A percentile compares a stretch with the other conserved stretches of the same genome.
phyloP scores from a whole-genome alignment of 2,329 filamentous ascomycete species.

The Colletotrichum sidae region DNA sequence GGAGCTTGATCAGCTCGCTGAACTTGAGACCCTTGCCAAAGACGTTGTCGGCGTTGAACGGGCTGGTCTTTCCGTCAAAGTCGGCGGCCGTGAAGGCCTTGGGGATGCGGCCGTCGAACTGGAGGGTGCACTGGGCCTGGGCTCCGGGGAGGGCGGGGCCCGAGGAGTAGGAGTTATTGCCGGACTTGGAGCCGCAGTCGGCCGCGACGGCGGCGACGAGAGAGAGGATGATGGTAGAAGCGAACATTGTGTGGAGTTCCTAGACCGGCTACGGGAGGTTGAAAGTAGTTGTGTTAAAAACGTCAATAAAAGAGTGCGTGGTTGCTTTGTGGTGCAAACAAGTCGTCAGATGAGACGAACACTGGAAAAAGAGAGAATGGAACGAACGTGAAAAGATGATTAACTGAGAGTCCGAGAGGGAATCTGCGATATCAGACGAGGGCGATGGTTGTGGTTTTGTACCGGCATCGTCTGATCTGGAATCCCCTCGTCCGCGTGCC shows the following conservation, averaged over 20 bases:
- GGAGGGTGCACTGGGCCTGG: slow-evolving; percentile 49
- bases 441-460: slow-evolving; percentile 22
- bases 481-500: background rate
- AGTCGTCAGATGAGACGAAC: slow-evolving; percentile 31
- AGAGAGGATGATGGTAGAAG: slow-evolving; percentile 32
- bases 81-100: slow-evolving; percentile 48
- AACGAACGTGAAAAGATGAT: slow-evolving; percentile 29
- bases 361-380: slow-evolving; percentile 16
- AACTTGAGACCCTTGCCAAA: slow-evolving; percentile 64
- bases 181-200: slow-evolving; percentile 15
- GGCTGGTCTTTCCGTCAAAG: slow-evolving; percentile 57
- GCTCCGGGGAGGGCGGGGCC: slow-evolving; percentile 18
- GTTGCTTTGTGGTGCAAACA: slow-evolving; percentile 6
- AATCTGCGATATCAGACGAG: slow-evolving; percentile 2
- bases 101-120: slow-evolving; percentile 61
- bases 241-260: slow-evolving; percentile 30
- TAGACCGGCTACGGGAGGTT: slow-evolving; percentile 34
- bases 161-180: slow-evolving; percentile 10
- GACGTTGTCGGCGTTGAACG: slow-evolving; percentile 65
- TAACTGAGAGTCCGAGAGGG: slow-evolving; percentile 11
- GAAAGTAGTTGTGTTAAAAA: slow-evolving; percentile 2
- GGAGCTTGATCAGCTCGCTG: slow-evolving; percentile 62
- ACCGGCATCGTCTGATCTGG: slow-evolving; percentile 29
- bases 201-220: slow-evolving; percentile 29
- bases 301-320: slow-evolving; percentile 23